These are phyloP conservation scores for Ilex aquifolium DNA, from an alignment of 257 asterid species.

Conservation along the genomic window DNA sequence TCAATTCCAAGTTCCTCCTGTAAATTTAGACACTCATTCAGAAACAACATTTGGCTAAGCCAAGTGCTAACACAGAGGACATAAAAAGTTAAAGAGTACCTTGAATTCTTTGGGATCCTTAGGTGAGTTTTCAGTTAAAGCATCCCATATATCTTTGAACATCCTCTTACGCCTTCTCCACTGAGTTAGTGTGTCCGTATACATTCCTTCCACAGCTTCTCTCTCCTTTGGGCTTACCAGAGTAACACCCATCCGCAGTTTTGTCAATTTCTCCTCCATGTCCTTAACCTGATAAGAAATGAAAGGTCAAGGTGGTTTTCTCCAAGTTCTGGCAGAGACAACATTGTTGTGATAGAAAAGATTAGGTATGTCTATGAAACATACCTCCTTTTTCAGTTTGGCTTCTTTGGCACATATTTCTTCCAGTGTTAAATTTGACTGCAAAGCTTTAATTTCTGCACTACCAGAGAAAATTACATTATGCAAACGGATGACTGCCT, in stretches of 20 bases:
- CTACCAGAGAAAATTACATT: conserved; percentile 10
- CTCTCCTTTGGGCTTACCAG: conserved; percentile 85
- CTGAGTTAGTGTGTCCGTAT: conserved; percentile 44
- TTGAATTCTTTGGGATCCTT: conserved; percentile 78
- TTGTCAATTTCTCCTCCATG: conserved; percentile 77
- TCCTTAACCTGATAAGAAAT: conserved; percentile 43
- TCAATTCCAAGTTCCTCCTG: conserved; percentile 95
- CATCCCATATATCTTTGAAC: conserved; percentile 91
- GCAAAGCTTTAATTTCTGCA: conserved; percentile 78
- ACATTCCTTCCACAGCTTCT: conserved; percentile 54
- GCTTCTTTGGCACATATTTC: conserved; percentile 52
- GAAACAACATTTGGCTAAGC: not conserved
- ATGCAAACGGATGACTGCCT: conserved; percentile 5
- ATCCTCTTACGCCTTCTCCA: conserved; percentile 93
- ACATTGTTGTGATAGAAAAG: not conserved
- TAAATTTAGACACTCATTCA: conserved; percentile 8
- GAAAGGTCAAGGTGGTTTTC: conserved; percentile 4
- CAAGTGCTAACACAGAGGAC: not conserved
- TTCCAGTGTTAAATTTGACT: conserved; percentile 75
- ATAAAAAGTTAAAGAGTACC: conserved; percentile 25
- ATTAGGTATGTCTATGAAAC: not conserved
- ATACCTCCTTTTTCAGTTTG: conserved; percentile 66
- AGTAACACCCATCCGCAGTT: conserved; percentile 72
- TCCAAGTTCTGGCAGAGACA: conserved; percentile 4
- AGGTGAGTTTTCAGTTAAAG: conserved; percentile 90